These are phyloP conservation scores for Amyloporia xantha DNA, from an alignment of 768 basidiomycete genomes.

Conservation along the genomic window DNA sequence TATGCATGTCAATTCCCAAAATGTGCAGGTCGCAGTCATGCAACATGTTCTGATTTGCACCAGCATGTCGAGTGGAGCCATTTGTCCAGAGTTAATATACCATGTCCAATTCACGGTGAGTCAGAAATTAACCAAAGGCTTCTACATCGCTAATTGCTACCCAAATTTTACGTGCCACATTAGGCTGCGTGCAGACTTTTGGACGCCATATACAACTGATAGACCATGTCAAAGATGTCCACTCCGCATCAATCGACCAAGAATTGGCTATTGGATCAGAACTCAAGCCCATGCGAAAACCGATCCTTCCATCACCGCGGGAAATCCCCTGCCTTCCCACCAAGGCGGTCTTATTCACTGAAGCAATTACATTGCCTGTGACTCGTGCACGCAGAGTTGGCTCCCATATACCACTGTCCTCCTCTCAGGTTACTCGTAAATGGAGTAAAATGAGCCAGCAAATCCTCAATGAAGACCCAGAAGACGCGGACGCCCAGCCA, in stretches of 20 bases:
- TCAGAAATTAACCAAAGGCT: no score
- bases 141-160: no score
- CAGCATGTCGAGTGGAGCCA: slow-evolving; percentile 13
- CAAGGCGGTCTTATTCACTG: not conserved
- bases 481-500: slow-evolving; percentile 10
- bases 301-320: not conserved
- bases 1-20: slow-evolving; percentile 5
- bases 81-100: slow-evolving; percentile 9
- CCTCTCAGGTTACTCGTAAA: slow-evolving; percentile 20
- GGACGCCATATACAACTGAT: not conserved
- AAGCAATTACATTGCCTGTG: not conserved
- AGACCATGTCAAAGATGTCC: slow-evolving; percentile 1
- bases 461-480: slow-evolving; percentile 15
- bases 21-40: slow-evolving; percentile 9
- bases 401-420: not conserved
- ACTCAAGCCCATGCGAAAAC: not conserved
- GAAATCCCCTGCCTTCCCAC: not conserved
- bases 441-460: slow-evolving; percentile 26
- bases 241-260: not conserved
- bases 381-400: not conserved
- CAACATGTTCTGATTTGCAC: slow-evolving; percentile 3
- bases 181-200: not conserved
- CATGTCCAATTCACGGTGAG: slow-evolving; percentile 16
- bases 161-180: not conserved
- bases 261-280: not conserved